Base-by-base conservation (phyloP, 2,329 filamentous ascomycete species). In the Chrysoporthe puriensis region DNA sequence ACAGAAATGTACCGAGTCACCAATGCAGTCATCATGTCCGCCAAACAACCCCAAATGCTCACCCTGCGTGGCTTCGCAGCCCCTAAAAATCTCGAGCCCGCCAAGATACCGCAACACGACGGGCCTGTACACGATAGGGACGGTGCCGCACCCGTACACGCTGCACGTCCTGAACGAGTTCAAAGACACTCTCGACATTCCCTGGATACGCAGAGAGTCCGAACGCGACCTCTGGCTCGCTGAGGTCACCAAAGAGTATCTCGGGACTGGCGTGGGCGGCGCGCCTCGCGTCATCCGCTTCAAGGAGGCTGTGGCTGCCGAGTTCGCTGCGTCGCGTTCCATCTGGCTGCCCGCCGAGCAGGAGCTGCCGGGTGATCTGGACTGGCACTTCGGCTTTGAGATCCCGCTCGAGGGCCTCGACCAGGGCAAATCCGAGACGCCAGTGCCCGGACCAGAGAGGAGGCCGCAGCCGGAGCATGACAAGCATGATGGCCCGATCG, bases 121-220 rank as follows among this genome's bases (percentile, higher is more conserved):
- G 16, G 84, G 83, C 1, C 76, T 91, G 18, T 98, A 94, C 81
- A 93, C 91, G 2, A 92, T 99, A 71, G 94, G 91, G 68, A 92
- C 90, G 0, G 90, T 98, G 14, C 95, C 95, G 0, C 96, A 99
- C 76, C 96, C 96, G 0, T 97, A 94, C 82, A 97, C 94, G 1
- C 84, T 93, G 54, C 86, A 89, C 64, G 86, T 88, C 14, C 82
- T 98, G 21, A 84, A 88, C 68, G 85, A 88, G 71, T 85, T 88
- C 67, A 84, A 86, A 52, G 83, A 88, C 2, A 80, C 84, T 1
- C 81, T 92, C 61, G 90, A 90, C 60, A 79, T 90, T 1, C 78
- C 82, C 8, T 91, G 88, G 81, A 86, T 94, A 70, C 86, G 90
- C 58, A 85, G 89, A 67, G 81, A 90, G 65, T 89, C 91, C 0